Evolutionary conservation across 192 early-diverging fungal species (phyloP), one percentile per base, ranked within the genome.

Genomic region (Coemansia javaensis): DNA sequence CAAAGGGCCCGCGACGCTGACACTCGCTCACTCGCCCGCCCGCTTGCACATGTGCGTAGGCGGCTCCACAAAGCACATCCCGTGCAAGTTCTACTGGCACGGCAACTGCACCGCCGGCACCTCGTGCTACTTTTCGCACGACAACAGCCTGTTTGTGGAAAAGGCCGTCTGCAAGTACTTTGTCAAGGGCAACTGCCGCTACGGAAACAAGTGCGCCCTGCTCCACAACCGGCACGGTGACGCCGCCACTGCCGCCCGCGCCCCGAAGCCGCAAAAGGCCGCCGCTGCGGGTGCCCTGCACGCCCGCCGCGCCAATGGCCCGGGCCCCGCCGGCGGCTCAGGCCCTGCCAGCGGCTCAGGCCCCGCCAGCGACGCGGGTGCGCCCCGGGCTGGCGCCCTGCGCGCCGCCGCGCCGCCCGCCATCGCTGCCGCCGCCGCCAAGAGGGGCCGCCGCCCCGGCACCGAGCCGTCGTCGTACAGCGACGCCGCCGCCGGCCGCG

Each of bases 11-110:
- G n/a, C n/a, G n/a, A n/a, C n/a, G n/a, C n/a, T n/a, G n/a, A n/a
- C n/a, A n/a, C n/a, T n/a, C n/a, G n/a, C n/a, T n/a, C n/a, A n/a
- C n/a, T n/a, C n/a, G n/a, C n/a, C n/a, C n/a, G n/a, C n/a, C n/a
- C n/a, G n/a, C n/a, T n/a, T n/a, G n/a, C n/a, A n/a, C n/a, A n/a
- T n/a, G n/a, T 28, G 14, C 55, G 25, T 67, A 75, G 71, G 71
- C 40, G 71, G 71, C 32, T 75, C 71, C 32, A 75, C 71, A 38
- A 20, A 36, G 28, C 86, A 88, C 47, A 80, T 88, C 40, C 86
- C 86, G 11, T 88, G 86, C 77, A 89, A 89, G 66, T 89, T 89
- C 59, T 86, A 79, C 75, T 86, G 81, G 54, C 79, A 80, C 36
- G 84, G 85, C 7, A 80, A 82, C 27, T 89, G 86, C 56, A 85